Conservation (phyloP, 768 basidiomycete species). For the Suillus discolor region DNA sequence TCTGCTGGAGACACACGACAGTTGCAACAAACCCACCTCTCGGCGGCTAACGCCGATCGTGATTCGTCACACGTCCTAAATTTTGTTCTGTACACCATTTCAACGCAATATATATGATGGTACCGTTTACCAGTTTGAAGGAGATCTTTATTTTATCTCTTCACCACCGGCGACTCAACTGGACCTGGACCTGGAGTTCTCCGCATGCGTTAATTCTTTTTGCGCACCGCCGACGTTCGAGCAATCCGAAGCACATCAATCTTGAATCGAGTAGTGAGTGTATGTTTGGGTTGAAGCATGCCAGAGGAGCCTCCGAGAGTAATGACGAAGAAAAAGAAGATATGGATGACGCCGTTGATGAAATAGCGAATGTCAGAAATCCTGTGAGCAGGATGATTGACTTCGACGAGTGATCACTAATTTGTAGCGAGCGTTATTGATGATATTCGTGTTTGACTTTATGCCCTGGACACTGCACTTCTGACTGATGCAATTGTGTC, state of each 20-base stretch:
- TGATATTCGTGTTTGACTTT: too few relatives aligned
- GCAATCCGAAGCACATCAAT: constrained; percentile 44
- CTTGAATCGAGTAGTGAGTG: constrained; percentile 56
- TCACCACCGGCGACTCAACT: constrained; percentile 79
- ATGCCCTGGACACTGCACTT: too few relatives aligned
- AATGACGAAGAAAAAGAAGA: constrained; percentile 53
- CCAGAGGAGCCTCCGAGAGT: constrained; percentile 57
- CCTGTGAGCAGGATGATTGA: constrained; percentile 62
- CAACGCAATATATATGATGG: constrained; percentile 58
- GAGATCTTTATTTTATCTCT: constrained; percentile 89
- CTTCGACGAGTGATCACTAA: constrained; percentile 45
- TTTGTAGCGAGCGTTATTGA: neutral
- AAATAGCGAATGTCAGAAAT: constrained; percentile 43
- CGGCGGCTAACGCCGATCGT: neutral
- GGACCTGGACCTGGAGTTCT: constrained; percentile 57
- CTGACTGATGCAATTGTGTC: too few relatives aligned
- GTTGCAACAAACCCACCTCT: neutral
- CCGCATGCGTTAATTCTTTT: constrained; percentile 53
- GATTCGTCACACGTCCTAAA: too few relatives aligned
- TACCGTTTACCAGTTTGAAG: constrained; percentile 86
- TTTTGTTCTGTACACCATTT: constrained; percentile 57
- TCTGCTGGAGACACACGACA: neutral
- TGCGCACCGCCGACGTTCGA: constrained; percentile 48
- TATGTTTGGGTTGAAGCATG: constrained; percentile 59
- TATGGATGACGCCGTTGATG: constrained; percentile 28